These are phyloP conservation scores for Diaporthe batatas DNA, from an alignment of 2,329 filamentous ascomycete species.

Conservation along the genomic window DNA sequence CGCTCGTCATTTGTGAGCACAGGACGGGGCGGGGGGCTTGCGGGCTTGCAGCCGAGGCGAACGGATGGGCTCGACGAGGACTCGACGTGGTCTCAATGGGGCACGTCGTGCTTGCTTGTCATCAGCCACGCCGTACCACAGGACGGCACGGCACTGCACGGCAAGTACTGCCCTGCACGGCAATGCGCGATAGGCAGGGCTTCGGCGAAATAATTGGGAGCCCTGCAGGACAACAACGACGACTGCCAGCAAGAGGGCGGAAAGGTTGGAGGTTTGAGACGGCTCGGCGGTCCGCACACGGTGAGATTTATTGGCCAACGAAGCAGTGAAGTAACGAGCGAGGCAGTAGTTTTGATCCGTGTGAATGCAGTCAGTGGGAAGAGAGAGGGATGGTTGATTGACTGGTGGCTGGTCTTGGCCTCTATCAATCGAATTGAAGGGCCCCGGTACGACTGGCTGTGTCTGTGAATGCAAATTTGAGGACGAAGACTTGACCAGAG, in stretches of 20 bases:
- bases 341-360: neutral
- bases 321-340: neutral
- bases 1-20: neutral
- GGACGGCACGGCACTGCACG: constrained; percentile 13
- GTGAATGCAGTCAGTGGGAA: neutral
- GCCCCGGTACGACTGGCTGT: neutral
- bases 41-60: neutral
- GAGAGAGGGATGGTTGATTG: neutral
- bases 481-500: neutral
- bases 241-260: neutral
- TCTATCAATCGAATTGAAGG: no score
- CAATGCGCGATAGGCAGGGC: constrained; percentile 29
- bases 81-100: neutral
- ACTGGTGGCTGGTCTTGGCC: neutral
- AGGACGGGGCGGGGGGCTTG: neutral
- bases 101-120: constrained; percentile 2
- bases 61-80: neutral
- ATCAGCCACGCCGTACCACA: constrained; percentile 1
- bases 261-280: neutral
- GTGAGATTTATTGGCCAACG: constrained; percentile 14
- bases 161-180: constrained; percentile 12
- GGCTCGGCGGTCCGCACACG: constrained; percentile 20
- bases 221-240: constrained; percentile 18
- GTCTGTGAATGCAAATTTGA: neutral
- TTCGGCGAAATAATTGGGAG: constrained; percentile 15